Evolutionary conservation across 108 stramenopile genomes (phyloP).

Genomic region (Skeletonema grethae): DNA sequence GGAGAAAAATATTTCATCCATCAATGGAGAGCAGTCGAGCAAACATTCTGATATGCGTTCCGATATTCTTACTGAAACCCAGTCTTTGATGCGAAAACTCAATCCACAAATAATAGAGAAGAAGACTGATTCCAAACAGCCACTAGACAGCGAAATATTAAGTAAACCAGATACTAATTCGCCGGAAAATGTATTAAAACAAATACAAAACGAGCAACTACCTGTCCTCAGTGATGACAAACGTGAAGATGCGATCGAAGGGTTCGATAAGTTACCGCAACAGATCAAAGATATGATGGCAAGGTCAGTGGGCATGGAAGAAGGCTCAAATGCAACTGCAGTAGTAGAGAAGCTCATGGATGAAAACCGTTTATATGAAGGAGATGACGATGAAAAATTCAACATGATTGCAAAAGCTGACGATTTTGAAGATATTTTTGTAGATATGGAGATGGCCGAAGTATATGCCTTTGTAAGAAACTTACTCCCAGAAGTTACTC

Average conservation of each 20-base stretch:
- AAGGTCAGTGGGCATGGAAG: conserved; percentile 29
- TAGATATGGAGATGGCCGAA: conserved; percentile 66
- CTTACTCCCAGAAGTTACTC: conserved; percentile 56
- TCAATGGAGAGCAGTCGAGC: conserved; percentile 8
- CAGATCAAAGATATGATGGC: conserved; percentile 49
- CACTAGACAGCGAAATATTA: neutral
- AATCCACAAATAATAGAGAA: conserved; percentile 2
- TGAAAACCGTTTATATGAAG: conserved; percentile 29
- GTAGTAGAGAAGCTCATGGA: conserved; percentile 42
- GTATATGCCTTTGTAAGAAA: conserved; percentile 57
- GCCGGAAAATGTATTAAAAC: conserved; percentile 7
- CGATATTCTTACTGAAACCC: conserved; percentile 9
- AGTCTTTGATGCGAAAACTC: conserved; percentile 8
- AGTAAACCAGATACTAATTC: neutral
- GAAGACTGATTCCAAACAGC: neutral
- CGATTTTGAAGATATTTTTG: conserved; percentile 39
- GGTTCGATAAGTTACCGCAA: conserved; percentile 31
- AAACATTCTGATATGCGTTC: neutral
- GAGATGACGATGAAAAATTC: conserved; percentile 31
- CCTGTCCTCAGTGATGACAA: conserved; percentile 35
- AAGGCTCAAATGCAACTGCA: conserved; percentile 44
- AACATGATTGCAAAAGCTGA: conserved; percentile 23
- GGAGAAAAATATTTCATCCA: conserved; percentile 9
- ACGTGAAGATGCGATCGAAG: conserved; percentile 38
- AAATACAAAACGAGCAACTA: conserved; percentile 7